Conservation (phyloP, 139 green algal species). For the Tetratostichococcus sp. region DNA sequence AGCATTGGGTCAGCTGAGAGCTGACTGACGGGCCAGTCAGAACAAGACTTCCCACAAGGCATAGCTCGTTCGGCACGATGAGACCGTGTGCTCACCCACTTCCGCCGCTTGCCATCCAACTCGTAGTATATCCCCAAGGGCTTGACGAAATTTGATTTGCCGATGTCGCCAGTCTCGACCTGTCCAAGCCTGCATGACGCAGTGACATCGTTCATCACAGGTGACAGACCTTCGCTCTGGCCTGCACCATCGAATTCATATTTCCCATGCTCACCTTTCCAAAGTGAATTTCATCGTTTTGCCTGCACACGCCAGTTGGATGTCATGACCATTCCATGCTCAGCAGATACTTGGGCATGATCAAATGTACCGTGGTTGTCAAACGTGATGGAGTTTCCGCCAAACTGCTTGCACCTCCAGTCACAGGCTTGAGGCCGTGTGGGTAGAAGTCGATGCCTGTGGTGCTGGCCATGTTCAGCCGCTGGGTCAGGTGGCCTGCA, state of each 20-base stretch:
- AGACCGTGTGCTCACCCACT: background rate
- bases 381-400: background rate
- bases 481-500: background rate
- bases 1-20: background rate
- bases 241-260: too few relatives aligned
- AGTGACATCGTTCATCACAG: too few relatives aligned
- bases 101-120: constrained; percentile 42
- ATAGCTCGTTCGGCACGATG: too few relatives aligned
- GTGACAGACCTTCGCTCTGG: too few relatives aligned
- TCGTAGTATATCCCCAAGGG: constrained; percentile 47
- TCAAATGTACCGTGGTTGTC: background rate
- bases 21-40: too few relatives aligned
- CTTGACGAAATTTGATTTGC: constrained; percentile 47
- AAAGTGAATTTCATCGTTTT: background rate
- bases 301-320: background rate
- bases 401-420: background rate
- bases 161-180: constrained; percentile 6
- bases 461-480: background rate
- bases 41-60: background rate
- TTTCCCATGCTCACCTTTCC: background rate
- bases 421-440: constrained; percentile 17
- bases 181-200: constrained; percentile 33
- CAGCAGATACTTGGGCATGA: background rate
- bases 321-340: background rate
- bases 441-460: constrained; percentile 2